Percentiles rank a stretch among this genome's conserved stretches.
Conservation (phyloP, 2,329 filamentous ascomycete genomes). For the Neoarthrinium moseri region DNA sequence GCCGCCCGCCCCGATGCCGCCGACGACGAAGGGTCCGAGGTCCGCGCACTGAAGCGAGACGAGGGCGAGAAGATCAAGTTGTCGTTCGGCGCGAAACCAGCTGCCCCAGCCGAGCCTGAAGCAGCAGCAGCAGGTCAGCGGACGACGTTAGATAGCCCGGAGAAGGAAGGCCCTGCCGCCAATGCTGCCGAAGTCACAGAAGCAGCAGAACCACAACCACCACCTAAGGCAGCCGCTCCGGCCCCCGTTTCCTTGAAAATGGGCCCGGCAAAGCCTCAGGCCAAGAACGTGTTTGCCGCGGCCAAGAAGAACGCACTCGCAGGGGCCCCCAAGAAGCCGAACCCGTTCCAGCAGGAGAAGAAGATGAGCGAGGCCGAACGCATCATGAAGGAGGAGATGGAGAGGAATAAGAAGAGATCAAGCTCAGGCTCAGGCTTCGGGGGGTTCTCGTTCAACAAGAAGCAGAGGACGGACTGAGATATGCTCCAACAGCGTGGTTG, state of each 20-base stretch:
- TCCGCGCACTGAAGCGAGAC: slow-evolving; percentile 53
- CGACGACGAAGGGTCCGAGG: slow-evolving; percentile 38
- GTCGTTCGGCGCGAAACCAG: slow-evolving; percentile 56
- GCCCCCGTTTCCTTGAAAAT: slow-evolving; percentile 63
- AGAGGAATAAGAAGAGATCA: slow-evolving; percentile 67
- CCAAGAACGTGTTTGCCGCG: slow-evolving; percentile 73
- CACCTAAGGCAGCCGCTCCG: slow-evolving; percentile 33
- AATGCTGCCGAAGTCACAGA: slow-evolving; percentile 16
- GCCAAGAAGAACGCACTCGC: slow-evolving; percentile 68
- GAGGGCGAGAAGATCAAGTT: slow-evolving; percentile 77
- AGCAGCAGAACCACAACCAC: slow-evolving; percentile 19
- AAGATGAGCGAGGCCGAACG: slow-evolving; percentile 86
- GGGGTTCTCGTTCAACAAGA: slow-evolving; percentile 47
- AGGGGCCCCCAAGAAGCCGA: slow-evolving; percentile 59
- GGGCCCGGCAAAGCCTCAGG: slow-evolving; percentile 56
- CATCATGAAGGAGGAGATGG: slow-evolving; percentile 85
- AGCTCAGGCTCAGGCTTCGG: slow-evolving; percentile 46
- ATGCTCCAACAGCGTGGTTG: neutral
- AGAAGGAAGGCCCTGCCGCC: slow-evolving; percentile 14
- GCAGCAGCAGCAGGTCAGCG: no score
- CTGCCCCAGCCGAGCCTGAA: slow-evolving; percentile 14
- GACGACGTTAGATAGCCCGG: no score
- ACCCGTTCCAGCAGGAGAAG: slow-evolving; percentile 62
- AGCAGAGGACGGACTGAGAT: slow-evolving; percentile 37
- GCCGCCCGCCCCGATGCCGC: slow-evolving; percentile 39